Evolutionary conservation across 805 yeast species (phyloP), one percentile per base, ranked within the genome.

Genomic region (Hanseniaspora lachancei): DNA sequence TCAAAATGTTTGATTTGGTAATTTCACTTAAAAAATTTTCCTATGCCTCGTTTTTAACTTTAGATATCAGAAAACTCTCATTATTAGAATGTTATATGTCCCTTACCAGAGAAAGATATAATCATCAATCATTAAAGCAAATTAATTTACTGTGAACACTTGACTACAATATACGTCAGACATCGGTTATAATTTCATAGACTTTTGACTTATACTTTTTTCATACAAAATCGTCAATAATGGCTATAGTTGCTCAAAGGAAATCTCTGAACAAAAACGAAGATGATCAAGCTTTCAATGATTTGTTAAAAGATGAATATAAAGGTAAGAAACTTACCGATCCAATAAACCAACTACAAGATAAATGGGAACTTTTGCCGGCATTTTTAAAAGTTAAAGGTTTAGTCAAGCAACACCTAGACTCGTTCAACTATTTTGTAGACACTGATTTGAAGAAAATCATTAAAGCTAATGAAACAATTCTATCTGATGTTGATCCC

Each of bases 321-420:
- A 84, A 82, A 65, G 98, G 99, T 16, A 91, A 88, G 68, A 75
- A 77, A 54, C 69, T 93, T 58, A 80, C 95, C 1, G 99, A 93
- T 71, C 86, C 86, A 60, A 84, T 93, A 65, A 80, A 80, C 62
- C 88, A 96, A 0, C 93, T 95, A 12, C 87, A 87, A 62, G 99
- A 93, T 70, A 93, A 93, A 68, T 93, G 99, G 99, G 86, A 93
- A 62, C 74, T 93, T 48, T 72, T 93, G 42, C 99, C 99, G 0
- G 98, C 98, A 0, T 93, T 93, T 66, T 73, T 93, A 60, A 88
- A 89, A 65, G 96, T 93, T 47, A 93, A 93, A 68, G 98, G 98
- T 55, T 73, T 93, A 52, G 97, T 93, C 47, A 93, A 93, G 65
- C 98, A 93, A 73, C 98, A 93, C 73, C 74, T 93, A 65, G 98